Evolutionary conservation across 1,284 basidiomycete genomes (phyloP), one percentile per base, ranked within the genome.

Genomic region (Flammula alnicola): DNA sequence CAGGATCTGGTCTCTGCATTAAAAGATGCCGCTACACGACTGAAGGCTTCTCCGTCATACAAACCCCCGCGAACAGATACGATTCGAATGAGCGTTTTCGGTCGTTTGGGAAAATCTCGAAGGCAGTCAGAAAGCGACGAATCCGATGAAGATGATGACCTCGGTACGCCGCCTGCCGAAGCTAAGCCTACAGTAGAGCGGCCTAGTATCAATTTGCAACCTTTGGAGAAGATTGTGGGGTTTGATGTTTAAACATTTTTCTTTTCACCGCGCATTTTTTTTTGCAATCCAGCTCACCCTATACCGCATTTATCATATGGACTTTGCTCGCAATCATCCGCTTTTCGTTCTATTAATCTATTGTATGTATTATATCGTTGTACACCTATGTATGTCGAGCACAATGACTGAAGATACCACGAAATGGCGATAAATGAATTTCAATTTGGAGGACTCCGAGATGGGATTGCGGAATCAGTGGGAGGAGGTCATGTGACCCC

Each of bases 151-250:
- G 82, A 80, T 38, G 79, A 77, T 31, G 82, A 77, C 48, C 66
- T 78, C 45, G 79, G 80, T 51, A 59, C 71, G 27, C 68, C 76
- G 51, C 66, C 69, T 19, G 51, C 63, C 20, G 55, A 62, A 33
- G 50, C 66, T 19, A 62, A 61, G n/a, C 51, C 63, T 27, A 59
- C 54, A 33, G 65, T 71, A 43, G 79, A 78, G 54, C 76, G 75
- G 49, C 79, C 79, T 38, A 75, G 77, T 4, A 76, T 88, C 45
- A 83, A 69, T 59, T 56, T 87, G 40, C 75, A 78, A 51, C 86
- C 86, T 14, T 68, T 81, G 57, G 78, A 75, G 56, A 80, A 74
- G 56, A 76, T 86, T 47, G 69, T 81, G 39, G 86, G 86, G n/a
- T 88, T 88, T 60, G 63, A 62, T 43, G 54, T 60, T 41, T 63